These are phyloP conservation scores for Pseudogymnoascus destructans DNA, from an alignment of 2,329 filamentous ascomycete species.

Conservation along the genomic window DNA sequence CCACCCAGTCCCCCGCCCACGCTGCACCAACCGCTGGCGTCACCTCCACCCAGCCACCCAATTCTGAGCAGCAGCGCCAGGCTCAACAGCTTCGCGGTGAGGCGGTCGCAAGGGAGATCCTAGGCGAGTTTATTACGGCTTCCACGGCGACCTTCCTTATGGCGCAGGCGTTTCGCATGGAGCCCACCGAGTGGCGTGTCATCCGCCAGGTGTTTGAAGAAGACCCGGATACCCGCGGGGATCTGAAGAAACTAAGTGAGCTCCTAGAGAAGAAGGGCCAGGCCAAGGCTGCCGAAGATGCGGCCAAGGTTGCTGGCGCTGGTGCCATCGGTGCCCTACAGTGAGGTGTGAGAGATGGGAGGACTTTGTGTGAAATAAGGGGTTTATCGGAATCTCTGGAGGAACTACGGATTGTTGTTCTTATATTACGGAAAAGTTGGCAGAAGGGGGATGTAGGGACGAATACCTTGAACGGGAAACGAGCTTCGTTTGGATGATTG, in stretches of 20 bases:
- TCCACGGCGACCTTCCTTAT: conserved; percentile 58
- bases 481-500: conserved; percentile 2
- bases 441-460: background rate
- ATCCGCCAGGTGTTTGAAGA: conserved; percentile 38
- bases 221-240: background rate
- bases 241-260: background rate
- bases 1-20: conserved; percentile 14
- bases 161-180: conserved; percentile 54
- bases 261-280: background rate
- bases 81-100: conserved; percentile 39
- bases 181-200: conserved; percentile 59
- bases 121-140: conserved; percentile 46
- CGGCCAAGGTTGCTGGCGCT: background rate
- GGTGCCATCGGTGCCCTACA: background rate
- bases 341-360: background rate
- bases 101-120: conserved; percentile 45
- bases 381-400: background rate
- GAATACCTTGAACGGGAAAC: background rate
- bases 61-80: conserved; percentile 26
- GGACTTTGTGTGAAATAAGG: background rate
- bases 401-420: background rate
- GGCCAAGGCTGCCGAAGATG: background rate
- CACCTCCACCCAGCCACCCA: conserved; percentile 25
- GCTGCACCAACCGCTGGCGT: conserved; percentile 15
- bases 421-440: background rate